phyloP scores from a whole-genome alignment of 2,329 filamentous ascomycete species.

The Fusarium beomiforme region DNA sequence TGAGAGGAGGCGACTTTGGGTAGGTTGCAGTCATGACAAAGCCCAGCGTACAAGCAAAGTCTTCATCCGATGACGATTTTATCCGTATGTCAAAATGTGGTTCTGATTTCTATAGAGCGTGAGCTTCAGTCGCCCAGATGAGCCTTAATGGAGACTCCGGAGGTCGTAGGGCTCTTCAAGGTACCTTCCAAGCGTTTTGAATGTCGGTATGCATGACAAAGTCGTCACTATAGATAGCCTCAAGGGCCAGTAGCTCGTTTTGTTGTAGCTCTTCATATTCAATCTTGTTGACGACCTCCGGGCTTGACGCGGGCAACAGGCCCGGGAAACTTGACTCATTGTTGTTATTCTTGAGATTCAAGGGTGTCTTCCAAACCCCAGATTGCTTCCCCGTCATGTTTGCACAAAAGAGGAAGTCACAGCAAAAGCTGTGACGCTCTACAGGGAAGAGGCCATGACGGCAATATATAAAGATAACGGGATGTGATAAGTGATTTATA shows the following conservation, averaged over 20 bases:
- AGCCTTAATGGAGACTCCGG: no score
- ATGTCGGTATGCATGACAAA: constrained; percentile 78
- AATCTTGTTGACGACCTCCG: constrained; percentile 57
- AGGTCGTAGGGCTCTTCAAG: constrained; percentile 37
- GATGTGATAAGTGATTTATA: constrained; percentile 21
- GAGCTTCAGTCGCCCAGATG: constrained; percentile 30
- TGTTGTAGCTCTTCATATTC: constrained; percentile 87
- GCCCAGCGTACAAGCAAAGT: constrained; percentile 75
- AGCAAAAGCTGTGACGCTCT: constrained; percentile 64
- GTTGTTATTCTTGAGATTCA: constrained; percentile 52
- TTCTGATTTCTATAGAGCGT: constrained; percentile 73
- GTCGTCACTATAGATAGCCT: constrained; percentile 90
- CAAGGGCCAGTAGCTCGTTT: constrained; percentile 86
- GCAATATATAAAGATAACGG: constrained; percentile 18
- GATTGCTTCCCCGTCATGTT: constrained; percentile 64
- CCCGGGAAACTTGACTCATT: constrained; percentile 63
- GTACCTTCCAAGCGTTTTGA: constrained; percentile 86
- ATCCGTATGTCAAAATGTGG: constrained; percentile 84
- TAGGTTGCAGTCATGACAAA: constrained; percentile 91
- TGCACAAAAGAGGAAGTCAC: constrained; percentile 55
- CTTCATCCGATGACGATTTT: constrained; percentile 76
- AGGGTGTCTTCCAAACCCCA: constrained; percentile 60
- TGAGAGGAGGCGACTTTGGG: constrained; percentile 81
- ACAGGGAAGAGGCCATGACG: constrained; percentile 59
- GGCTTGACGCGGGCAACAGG: constrained; percentile 54